phyloP scores from a whole-genome alignment of 1,284 basidiomycete species.

The Malassezia equina region DNA sequence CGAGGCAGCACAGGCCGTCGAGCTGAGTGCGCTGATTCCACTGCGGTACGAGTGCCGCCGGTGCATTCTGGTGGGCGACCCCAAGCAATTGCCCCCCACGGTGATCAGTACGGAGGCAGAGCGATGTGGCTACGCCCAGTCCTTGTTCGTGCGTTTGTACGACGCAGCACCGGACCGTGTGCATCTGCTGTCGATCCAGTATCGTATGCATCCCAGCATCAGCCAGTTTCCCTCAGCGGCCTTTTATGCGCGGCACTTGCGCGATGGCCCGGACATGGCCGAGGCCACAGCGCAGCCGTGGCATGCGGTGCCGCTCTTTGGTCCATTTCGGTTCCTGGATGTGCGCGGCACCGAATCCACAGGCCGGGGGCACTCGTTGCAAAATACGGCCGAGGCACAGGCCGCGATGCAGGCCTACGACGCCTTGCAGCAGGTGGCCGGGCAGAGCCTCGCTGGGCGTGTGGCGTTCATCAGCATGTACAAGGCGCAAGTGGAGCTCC shows the following conservation, averaged over 20 bases:
- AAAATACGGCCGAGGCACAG: constrained; percentile 67
- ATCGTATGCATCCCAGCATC: constrained; percentile 98
- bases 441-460: constrained; percentile 60
- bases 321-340: constrained; percentile 73
- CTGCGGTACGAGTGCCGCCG: constrained; percentile 74
- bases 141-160: constrained; percentile 85
- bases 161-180: constrained; percentile 67
- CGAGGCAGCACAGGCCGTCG: constrained; percentile 93
- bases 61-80: constrained; percentile 95
- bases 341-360: constrained; percentile 54
- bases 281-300: constrained; percentile 71
- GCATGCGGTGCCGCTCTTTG: constrained; percentile 70
- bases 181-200: constrained; percentile 90
- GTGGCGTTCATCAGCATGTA: constrained; percentile 94
- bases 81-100: constrained; percentile 91
- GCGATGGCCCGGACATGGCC: constrained; percentile 82
- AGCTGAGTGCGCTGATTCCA: constrained; percentile 91
- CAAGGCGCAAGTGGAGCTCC: constrained; percentile 72
- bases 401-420: constrained; percentile 71
- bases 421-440: constrained; percentile 58
- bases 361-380: constrained; percentile 60
- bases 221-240: constrained; percentile 75
- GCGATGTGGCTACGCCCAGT: constrained; percentile 70
- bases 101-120: constrained; percentile 82
- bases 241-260: constrained; percentile 73